Evolutionary conservation across 495 filamentous ascomycete species (phyloP).

Genomic region (Penicillium crystallinum): DNA sequence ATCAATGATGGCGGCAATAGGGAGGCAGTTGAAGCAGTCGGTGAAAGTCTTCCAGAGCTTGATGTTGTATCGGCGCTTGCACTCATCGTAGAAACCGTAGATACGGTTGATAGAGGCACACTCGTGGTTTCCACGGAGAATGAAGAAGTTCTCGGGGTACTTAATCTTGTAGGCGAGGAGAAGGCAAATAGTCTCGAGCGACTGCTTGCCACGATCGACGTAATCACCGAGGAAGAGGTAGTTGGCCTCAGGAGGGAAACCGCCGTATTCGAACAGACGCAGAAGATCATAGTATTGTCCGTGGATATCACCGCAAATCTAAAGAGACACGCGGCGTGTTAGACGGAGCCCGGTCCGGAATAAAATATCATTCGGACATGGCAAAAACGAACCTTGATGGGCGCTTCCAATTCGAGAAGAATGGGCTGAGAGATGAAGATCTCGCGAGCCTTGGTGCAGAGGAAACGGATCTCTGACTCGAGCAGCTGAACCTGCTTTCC

Average conservation of each 20-base stretch:
- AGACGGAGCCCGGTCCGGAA: not conserved
- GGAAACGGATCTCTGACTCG: conserved; percentile 93
- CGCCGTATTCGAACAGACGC: conserved; percentile 96
- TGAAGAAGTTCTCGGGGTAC: conserved; percentile 99
- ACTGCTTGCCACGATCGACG: conserved; percentile 98
- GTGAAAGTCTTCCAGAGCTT: conserved; percentile 99
- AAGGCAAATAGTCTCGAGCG: conserved; percentile 97
- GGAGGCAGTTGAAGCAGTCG: conserved; percentile 99
- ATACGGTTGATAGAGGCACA: conserved; percentile 99
- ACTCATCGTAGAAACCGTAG: conserved; percentile 99
- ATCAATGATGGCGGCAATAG: conserved; percentile 99
- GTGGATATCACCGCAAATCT: conserved; percentile 99
- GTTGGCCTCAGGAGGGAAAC: conserved; percentile 97
- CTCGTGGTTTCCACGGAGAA: conserved; percentile 97
- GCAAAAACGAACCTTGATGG: conserved; percentile 79
- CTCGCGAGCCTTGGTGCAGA: conserved; percentile 98
- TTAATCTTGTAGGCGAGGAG: conserved; percentile 99
- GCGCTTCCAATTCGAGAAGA: conserved; percentile 92
- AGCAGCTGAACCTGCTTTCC: conserved; percentile 98
- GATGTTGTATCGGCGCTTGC: conserved; percentile 99
- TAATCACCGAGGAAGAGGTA: conserved; percentile 99
- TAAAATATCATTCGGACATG: not conserved
- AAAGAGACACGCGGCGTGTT: conserved; percentile 6
- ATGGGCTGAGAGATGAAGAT: conserved; percentile 99
- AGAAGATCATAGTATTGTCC: conserved; percentile 99